phyloP scores from a whole-genome alignment of 129 eudicot genomes.

The Lactuca sativa region DNA sequence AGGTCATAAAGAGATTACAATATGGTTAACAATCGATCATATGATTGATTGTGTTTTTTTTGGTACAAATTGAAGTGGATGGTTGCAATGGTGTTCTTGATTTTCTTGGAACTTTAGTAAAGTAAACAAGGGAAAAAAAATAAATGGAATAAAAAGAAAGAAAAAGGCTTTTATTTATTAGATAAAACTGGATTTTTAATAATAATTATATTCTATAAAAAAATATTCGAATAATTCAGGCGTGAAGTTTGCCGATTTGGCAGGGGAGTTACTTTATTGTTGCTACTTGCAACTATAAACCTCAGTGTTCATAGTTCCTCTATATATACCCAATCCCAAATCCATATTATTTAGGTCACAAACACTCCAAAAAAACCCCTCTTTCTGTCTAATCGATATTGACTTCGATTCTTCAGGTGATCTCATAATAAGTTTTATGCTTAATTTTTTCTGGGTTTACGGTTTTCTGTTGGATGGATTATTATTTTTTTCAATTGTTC shows the following conservation, averaged over 20 bases:
- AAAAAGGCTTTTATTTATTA: not conserved
- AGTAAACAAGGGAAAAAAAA: not conserved
- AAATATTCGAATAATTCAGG: not conserved
- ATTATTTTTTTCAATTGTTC: not conserved
- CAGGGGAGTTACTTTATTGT: not conserved
- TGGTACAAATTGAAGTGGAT: not conserved
- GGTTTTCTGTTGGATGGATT: not conserved
- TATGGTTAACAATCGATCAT: not conserved
- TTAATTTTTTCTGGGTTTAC: not conserved
- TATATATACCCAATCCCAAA: slow-evolving; percentile 34
- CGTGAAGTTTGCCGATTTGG: slow-evolving; percentile 24
- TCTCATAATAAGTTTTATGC: not conserved
- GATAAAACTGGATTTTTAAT: not conserved
- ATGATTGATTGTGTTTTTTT: not conserved
- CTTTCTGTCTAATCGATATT: not conserved
- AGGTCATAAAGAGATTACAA: not conserved
- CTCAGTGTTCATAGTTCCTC: slow-evolving; percentile 6
- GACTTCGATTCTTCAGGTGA: slow-evolving; percentile 7
- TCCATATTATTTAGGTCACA: slow-evolving; percentile 8
- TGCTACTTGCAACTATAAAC: not conserved
- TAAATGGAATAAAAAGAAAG: not conserved
- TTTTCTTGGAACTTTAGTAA: not conserved
- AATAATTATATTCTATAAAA: not conserved
- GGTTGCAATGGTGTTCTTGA: not conserved
- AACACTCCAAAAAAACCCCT: slow-evolving; percentile 19